Percentiles rank a stretch among this genome's conserved stretches.
Conservation (phyloP, 2,329 filamentous ascomycete genomes). For the Colletotrichum lindemuthianum region DNA sequence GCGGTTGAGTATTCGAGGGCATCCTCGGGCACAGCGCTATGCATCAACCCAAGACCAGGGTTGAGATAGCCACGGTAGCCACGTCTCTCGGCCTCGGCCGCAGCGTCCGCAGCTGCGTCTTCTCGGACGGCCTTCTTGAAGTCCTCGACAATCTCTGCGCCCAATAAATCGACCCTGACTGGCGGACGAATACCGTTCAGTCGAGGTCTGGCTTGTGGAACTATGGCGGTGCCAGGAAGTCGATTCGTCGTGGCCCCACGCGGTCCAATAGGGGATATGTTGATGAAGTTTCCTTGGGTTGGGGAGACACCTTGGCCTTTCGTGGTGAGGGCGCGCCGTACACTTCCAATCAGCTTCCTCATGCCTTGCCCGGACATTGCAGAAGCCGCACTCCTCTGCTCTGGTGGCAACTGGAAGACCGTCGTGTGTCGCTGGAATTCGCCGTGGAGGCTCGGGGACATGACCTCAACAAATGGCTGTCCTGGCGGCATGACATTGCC, state of each 20-base stretch:
- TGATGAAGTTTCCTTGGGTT: constrained; percentile 58
- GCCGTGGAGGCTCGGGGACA: constrained; percentile 60
- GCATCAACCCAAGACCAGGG: constrained; percentile 18
- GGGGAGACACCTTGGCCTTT: constrained; percentile 56
- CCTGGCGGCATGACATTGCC: constrained; percentile 86
- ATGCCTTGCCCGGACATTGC: constrained; percentile 79
- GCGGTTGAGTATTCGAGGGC: constrained; percentile 54
- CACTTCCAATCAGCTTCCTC: constrained; percentile 86
- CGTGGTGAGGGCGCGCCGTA: constrained; percentile 82
- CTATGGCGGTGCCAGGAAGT: constrained; percentile 68
- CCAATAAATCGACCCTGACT: constrained; percentile 82
- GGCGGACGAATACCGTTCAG: constrained; percentile 59
- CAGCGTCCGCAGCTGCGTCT: constrained; percentile 60
- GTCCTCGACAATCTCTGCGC: constrained; percentile 80
- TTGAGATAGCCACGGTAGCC: constrained; percentile 17
- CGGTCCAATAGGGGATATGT: constrained; percentile 60
- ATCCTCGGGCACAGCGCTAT: constrained; percentile 38
- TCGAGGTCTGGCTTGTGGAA: constrained; percentile 63
- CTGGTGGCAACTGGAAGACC: constrained; percentile 55
- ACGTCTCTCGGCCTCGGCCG: constrained; percentile 37
- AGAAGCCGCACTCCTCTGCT: constrained; percentile 53
- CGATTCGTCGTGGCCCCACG: constrained; percentile 66
- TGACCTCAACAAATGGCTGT: constrained; percentile 80
- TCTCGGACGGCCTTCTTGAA: constrained; percentile 81
- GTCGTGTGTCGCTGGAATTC: constrained; percentile 64